Evolutionary conservation across 2,329 filamentous ascomycete species (phyloP).

Genomic region (Botryosphaeria dothidea): DNA sequence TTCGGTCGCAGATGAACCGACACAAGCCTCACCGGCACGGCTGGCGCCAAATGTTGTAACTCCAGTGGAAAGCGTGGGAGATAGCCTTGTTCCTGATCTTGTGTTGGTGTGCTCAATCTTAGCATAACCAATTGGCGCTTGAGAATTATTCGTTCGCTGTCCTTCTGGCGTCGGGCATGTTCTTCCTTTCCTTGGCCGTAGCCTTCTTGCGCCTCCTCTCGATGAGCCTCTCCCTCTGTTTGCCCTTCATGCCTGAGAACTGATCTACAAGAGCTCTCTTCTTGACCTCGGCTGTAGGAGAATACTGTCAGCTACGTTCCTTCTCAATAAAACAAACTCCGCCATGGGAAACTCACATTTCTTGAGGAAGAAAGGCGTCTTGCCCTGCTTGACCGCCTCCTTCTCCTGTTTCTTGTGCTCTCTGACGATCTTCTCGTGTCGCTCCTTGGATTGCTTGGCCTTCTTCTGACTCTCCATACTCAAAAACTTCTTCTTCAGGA

Average conservation of each 20-base stretch:
- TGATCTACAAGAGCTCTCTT: conserved; percentile 15
- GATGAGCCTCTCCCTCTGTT: conserved; percentile 75
- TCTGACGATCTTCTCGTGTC: conserved; percentile 67
- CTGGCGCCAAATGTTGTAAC: not conserved
- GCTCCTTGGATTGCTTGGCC: conserved; percentile 68
- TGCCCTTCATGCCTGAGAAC: conserved; percentile 17
- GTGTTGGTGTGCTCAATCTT: not conserved
- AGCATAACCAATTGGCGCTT: too few species aligned
- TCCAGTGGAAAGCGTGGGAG: not conserved
- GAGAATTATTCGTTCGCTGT: not conserved
- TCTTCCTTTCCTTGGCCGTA: conserved; percentile 76
- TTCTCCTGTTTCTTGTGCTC: conserved; percentile 83
- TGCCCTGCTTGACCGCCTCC: conserved; percentile 78
- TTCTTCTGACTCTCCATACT: conserved; percentile 79
- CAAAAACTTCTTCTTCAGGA: conserved; percentile 70
- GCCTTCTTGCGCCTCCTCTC: conserved; percentile 90
- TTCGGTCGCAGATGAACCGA: not conserved
- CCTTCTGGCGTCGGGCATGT: conserved; percentile 43
- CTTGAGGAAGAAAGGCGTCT: conserved; percentile 85
- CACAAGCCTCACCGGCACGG: not conserved
- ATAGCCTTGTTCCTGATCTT: not conserved
- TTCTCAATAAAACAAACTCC: not conserved
- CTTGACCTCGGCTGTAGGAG: conserved; percentile 56
- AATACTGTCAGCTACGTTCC: conserved; percentile 23
- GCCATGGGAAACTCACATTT: conserved; percentile 48